Evolutionary conservation across 805 yeast genomes (phyloP).

Genomic region (Yamadazyma paraphyllophila): DNA sequence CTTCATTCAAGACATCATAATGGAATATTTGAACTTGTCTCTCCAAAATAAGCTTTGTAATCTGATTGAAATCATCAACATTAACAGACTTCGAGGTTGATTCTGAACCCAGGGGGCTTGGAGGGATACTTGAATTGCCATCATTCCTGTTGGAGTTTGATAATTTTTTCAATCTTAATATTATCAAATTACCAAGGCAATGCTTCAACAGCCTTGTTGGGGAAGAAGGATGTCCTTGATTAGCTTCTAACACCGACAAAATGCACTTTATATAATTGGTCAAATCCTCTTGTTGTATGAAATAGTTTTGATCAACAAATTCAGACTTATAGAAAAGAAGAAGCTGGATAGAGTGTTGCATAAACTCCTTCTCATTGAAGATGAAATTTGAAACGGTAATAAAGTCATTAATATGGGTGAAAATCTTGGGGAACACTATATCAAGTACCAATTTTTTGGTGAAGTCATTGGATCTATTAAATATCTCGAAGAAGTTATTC

Average conservation of each 20-base stretch:
- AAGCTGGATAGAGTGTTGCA: conserved; percentile 23
- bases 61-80: conserved; percentile 14
- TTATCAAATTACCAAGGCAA: conserved; percentile 23
- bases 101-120: not conserved
- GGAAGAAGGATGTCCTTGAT: conserved; percentile 9
- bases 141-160: not conserved
- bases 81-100: not conserved
- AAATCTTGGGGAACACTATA: conserved; percentile 33
- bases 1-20: conserved; percentile 29
- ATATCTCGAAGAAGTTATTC: conserved; percentile 21
- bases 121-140: conserved; percentile 1
- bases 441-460: conserved; percentile 34
- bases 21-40: conserved; percentile 32
- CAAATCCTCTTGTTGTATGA: conserved; percentile 21
- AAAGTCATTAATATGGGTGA: conserved; percentile 35
- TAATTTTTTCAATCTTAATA: conserved; percentile 21
- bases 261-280: conserved; percentile 27
- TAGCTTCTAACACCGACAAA: conserved; percentile 30
- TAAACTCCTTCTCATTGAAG: conserved; percentile 31
- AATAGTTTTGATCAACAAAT: conserved; percentile 28
- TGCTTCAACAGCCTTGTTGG: conserved; percentile 18
- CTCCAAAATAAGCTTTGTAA: conserved; percentile 29
- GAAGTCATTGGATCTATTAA: conserved; percentile 30
- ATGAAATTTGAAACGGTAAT: conserved; percentile 32
- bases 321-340: conserved; percentile 27